phyloP scores from a whole-genome alignment of 2,329 filamentous ascomycete genomes.

The Penicillium sp. region DNA sequence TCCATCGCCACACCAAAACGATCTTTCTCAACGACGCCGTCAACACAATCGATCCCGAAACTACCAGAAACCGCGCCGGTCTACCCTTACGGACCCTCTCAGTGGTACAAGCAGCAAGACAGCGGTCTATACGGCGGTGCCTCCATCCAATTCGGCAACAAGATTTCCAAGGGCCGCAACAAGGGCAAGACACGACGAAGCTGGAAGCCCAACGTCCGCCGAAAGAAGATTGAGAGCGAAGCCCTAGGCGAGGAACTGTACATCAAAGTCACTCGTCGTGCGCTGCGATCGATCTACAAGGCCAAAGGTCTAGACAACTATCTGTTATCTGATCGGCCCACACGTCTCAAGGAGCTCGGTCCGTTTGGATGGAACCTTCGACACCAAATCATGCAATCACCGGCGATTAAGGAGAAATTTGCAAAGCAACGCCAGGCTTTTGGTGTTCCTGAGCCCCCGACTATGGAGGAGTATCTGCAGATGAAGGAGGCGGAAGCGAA shows the following conservation, averaged over 20 bases:
- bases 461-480: constrained; percentile 44
- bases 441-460: constrained; percentile 56
- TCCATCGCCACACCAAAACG: constrained; percentile 38
- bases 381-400: constrained; percentile 83
- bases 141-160: constrained; percentile 49
- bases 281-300: constrained; percentile 64
- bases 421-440: constrained; percentile 60
- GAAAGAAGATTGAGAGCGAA: constrained; percentile 47
- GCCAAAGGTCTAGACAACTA: constrained; percentile 89
- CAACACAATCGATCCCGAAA: constrained; percentile 30
- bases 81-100: constrained; percentile 47
- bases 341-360: constrained; percentile 78
- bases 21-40: constrained; percentile 38
- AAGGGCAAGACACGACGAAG: constrained; percentile 48
- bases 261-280: constrained; percentile 46
- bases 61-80: constrained; percentile 42
- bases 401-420: constrained; percentile 62
- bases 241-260: constrained; percentile 43
- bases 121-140: constrained; percentile 48
- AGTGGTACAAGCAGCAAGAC: constrained; percentile 46
- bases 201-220: constrained; percentile 50
- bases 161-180: constrained; percentile 49
- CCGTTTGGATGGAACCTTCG: constrained; percentile 85
- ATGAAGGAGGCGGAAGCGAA: constrained; percentile 40
- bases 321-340: constrained; percentile 72